phyloP scores from a whole-genome alignment of 345 rosid genomes.

The Adansonia digitata region DNA sequence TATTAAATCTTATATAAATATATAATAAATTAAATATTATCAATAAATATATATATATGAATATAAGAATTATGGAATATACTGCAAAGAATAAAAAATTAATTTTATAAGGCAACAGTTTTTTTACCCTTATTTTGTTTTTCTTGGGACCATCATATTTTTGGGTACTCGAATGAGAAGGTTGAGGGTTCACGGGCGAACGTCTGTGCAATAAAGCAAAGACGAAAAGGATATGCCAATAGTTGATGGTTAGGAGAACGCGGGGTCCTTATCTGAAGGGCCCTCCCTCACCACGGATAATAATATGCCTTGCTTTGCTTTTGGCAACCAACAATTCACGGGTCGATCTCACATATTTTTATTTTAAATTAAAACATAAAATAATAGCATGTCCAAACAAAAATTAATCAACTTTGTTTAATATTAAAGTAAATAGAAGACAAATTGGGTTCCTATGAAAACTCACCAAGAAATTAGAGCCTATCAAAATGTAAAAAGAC shows the following conservation, averaged over 20 bases:
- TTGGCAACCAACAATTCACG: neutral
- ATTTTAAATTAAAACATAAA: neutral
- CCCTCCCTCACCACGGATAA: neutral
- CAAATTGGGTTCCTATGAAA: neutral
- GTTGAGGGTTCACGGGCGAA: neutral
- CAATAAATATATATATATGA: too few relatives aligned
- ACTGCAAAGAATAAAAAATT: too few relatives aligned
- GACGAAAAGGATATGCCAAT: neutral
- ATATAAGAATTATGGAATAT: too few relatives aligned
- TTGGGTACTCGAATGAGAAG: neutral
- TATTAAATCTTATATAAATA: too few relatives aligned
- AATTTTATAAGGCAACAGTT: too few relatives aligned
- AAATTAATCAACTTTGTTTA: neutral
- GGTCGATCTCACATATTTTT: neutral
- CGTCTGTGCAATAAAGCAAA: neutral
- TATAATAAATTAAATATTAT: too few relatives aligned
- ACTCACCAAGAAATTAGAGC: neutral
- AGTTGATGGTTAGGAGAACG: neutral
- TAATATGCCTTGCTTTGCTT: neutral
- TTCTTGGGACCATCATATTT: neutral
- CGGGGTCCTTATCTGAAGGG: neutral
- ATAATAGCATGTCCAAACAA: neutral
- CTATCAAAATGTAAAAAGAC: neutral
- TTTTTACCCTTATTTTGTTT: too few relatives aligned
- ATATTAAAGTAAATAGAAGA: neutral